Base-by-base conservation (phyloP, 306 rosid genomes). In the Cotoneaster glaucophyllus region DNA sequence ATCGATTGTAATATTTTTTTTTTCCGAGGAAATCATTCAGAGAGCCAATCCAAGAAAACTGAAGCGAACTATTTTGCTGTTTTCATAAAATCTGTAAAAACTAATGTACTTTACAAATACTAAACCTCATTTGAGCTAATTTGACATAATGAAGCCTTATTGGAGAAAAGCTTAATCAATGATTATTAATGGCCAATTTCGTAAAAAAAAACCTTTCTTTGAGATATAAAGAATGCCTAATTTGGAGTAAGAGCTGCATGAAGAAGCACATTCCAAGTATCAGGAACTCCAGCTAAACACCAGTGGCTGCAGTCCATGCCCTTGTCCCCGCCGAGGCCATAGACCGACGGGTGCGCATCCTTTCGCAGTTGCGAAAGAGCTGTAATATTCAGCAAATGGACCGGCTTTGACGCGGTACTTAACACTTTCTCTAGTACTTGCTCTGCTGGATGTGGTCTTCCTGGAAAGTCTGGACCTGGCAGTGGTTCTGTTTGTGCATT, bases 221-320 rank as follows among this genome's bases (percentile, higher is more conserved):
- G 67, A 34, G n/a, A 28, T 62, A 31, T 7, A 56, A 53, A 56
- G 10, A 71, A 56, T 71, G 41, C 18, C 61, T 69, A 78, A 24
- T 54, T 84, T 70, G 39, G 69, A 37, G 77, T 18, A 52, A 84
- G 72, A 64, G 65, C 73, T 53, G 84, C 85, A 80, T 85, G 83
- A 0, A 91, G 62, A 44, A 91, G 82, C 3, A 74, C 18, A 78
- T 87, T 91, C 96, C 93, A 91, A 37, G 86, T 85, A 68, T 91
- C 96, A 45, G 96, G 91, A 76, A 91, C 86, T 32, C 96, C 96
- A 19, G 93, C 75, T 9, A 91, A 78, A 61, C 96, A 91, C 96
- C 96, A 91, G 56, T 91, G 96, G 74, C 81, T 91, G 45, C 96
- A 91, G 78, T 91, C 96, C 78, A 76, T 75, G 79, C 8, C 80